These are phyloP conservation scores for Nemania abortiva DNA, from an alignment of 2,329 filamentous ascomycete genomes.

Conservation along the genomic window DNA sequence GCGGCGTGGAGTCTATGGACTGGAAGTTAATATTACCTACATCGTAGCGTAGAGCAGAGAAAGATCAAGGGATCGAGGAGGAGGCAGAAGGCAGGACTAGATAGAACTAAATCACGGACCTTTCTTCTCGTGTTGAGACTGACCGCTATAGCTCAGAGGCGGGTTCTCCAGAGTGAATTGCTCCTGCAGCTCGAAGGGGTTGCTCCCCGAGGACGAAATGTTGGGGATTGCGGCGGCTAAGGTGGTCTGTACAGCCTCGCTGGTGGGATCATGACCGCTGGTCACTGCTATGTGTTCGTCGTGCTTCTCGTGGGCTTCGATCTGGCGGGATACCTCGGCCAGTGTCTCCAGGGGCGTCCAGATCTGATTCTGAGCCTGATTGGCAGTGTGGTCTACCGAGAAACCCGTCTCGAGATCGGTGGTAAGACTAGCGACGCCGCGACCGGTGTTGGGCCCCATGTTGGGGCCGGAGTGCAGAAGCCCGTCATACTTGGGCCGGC, in stretches of 20 bases:
- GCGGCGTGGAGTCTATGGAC: constrained; percentile 36
- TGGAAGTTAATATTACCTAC: constrained; percentile 29
- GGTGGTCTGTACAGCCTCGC: constrained; percentile 44
- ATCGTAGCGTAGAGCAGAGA: background rate
- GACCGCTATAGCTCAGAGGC: constrained; percentile 62
- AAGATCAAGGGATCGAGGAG: too few species aligned
- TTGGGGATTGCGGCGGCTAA: constrained; percentile 41
- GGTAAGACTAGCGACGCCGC: constrained; percentile 22
- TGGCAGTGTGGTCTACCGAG: constrained; percentile 5
- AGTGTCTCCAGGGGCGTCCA: constrained; percentile 88
- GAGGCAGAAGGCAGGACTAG: background rate
- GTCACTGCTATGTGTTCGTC: constrained; percentile 57
- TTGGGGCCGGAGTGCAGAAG: constrained; percentile 52
- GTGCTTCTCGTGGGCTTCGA: constrained; percentile 74
- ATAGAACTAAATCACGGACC: constrained; percentile 47
- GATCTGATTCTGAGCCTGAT: constrained; percentile 55
- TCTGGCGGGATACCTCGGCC: constrained; percentile 86
- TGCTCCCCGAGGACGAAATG: constrained; percentile 31
- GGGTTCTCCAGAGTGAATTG: constrained; percentile 70
- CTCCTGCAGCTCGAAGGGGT: constrained; percentile 66
- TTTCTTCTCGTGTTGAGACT: constrained; percentile 53
- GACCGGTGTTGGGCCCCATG: constrained; percentile 19
- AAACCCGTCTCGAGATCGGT: constrained; percentile 17
- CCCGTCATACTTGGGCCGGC: constrained; percentile 39
- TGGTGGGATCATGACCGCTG: constrained; percentile 40